Conservation (phyloP, 805 yeast genomes). For the Tetrapisispora fleetii region DNA sequence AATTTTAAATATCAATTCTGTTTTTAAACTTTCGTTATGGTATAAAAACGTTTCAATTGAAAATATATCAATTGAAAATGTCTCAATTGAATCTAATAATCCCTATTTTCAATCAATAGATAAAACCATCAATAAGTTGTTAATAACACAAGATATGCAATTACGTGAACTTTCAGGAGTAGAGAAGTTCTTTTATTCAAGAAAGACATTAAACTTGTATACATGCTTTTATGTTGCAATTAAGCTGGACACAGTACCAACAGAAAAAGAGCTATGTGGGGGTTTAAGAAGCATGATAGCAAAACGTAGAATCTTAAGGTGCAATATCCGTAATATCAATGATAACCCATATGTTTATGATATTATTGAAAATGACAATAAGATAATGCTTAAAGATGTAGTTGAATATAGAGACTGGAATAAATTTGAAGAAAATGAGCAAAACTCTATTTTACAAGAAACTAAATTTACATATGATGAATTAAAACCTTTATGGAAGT, state of each 20-base stretch:
- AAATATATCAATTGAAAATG: no score
- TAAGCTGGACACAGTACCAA: slow-evolving; percentile 14
- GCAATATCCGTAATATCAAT: slow-evolving; percentile 8
- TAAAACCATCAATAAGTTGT: no score
- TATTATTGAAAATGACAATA: not conserved
- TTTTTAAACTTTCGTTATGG: not conserved
- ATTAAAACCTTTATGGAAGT: slow-evolving; percentile 21
- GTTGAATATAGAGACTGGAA: slow-evolving; percentile 13
- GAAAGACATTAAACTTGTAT: slow-evolving; percentile 20
- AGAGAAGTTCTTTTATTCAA: slow-evolving; percentile 17
- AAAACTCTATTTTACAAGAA: slow-evolving; percentile 14
- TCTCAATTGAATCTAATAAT: no score
- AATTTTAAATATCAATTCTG: no score
- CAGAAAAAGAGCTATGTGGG: slow-evolving; percentile 2
- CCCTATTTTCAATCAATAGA: not conserved
- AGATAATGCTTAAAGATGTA: slow-evolving; percentile 13
- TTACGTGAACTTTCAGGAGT: slow-evolving; percentile 7
- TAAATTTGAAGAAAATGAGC: slow-evolving; percentile 5
- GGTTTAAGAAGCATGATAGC: slow-evolving; percentile 10
- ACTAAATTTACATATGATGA: slow-evolving; percentile 11
- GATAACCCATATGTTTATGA: slow-evolving; percentile 4
- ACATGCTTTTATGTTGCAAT: slow-evolving; percentile 20
- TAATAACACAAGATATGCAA: not conserved
- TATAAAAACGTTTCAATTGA: not conserved
- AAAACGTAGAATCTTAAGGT: slow-evolving; percentile 13